Evolutionary conservation across 331 rosid species (phyloP).

Genomic region (Prunus yedoensis): DNA sequence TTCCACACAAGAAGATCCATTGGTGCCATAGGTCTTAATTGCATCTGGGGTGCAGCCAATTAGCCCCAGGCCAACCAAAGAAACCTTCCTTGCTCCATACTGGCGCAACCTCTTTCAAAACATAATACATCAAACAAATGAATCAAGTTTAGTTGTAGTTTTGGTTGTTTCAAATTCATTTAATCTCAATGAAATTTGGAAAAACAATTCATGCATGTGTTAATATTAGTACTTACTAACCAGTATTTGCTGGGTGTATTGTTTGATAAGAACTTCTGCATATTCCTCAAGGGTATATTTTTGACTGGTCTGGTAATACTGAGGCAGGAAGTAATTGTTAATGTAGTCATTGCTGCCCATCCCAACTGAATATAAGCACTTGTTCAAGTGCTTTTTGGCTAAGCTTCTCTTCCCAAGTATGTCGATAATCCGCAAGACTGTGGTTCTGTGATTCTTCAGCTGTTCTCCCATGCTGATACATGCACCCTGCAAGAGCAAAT

Average conservation of each 20-base stretch:
- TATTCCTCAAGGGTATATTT: slow-evolving; percentile 24
- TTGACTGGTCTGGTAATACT: slow-evolving; percentile 20
- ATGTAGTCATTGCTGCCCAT: slow-evolving; percentile 67
- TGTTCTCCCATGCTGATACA: slow-evolving; percentile 35
- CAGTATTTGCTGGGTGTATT: slow-evolving; percentile 30
- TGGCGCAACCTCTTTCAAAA: slow-evolving; percentile 35
- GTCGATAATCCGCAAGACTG: slow-evolving; percentile 23
- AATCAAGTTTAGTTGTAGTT: neutral
- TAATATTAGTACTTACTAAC: slow-evolving; percentile 15
- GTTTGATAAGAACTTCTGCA: slow-evolving; percentile 29
- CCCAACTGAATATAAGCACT: slow-evolving; percentile 53
- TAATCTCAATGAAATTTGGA: too few species aligned
- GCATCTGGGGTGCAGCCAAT: slow-evolving; percentile 63
- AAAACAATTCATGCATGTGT: too few species aligned
- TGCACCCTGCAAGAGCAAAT: slow-evolving; percentile 40
- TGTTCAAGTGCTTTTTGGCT: slow-evolving; percentile 28
- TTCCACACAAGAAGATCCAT: slow-evolving; percentile 42
- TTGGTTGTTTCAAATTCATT: neutral
- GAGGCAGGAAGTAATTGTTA: slow-evolving; percentile 53
- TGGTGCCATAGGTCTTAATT: slow-evolving; percentile 17
- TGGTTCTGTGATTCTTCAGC: slow-evolving; percentile 35
- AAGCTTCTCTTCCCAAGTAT: slow-evolving; percentile 15
- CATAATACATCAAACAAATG: neutral
- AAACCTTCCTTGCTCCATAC: slow-evolving; percentile 65
- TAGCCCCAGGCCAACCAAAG: slow-evolving; percentile 39